phyloP scores from a whole-genome alignment of 2,329 filamentous ascomycete genomes.

The Fusarium zealandicum region DNA sequence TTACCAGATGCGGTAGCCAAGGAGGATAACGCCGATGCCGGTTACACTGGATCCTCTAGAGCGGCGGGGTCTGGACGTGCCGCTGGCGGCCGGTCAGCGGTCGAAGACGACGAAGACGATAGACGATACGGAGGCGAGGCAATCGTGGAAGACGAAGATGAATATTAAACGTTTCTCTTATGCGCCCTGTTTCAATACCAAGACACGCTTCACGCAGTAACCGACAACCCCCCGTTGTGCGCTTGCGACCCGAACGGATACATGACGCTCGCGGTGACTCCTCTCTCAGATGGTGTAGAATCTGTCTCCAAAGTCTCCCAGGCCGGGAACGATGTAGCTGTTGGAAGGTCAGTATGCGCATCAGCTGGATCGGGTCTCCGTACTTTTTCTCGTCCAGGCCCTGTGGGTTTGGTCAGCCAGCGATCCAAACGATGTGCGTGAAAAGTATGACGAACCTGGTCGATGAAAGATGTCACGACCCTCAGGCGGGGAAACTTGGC shows the following conservation, averaged over 20 bases:
- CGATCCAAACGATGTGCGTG: constrained; percentile 6
- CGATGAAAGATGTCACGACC: constrained; percentile 95
- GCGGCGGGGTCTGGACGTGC: constrained; percentile 34
- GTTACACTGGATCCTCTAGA: constrained; percentile 42
- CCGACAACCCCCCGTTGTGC: constrained; percentile 21
- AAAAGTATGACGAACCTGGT: constrained; percentile 62
- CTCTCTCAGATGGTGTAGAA: constrained; percentile 83
- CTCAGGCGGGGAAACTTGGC: constrained; percentile 86
- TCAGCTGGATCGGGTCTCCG: constrained; percentile 32
- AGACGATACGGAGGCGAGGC: constrained; percentile 58
- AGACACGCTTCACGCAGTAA: constrained; percentile 24
- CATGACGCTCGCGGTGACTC: constrained; percentile 18
- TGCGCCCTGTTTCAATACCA: constrained; percentile 31
- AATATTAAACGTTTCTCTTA: constrained; percentile 54
- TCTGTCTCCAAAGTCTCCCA: constrained; percentile 94
- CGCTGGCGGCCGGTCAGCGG: constrained; percentile 37
- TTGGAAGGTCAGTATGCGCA: constrained; percentile 46
- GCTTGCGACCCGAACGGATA: constrained; percentile 18
- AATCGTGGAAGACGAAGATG: constrained; percentile 56
- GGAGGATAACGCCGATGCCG: constrained; percentile 46
- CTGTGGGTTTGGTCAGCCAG: constrained; percentile 45
- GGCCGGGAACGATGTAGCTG: constrained; percentile 93
- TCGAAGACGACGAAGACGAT: constrained; percentile 59
- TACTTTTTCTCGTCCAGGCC: constrained; percentile 99
- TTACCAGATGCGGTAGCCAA: constrained; percentile 59